Base-by-base conservation (phyloP, 2,329 filamentous ascomycete genomes). In the Penicillium oxalicum region DNA sequence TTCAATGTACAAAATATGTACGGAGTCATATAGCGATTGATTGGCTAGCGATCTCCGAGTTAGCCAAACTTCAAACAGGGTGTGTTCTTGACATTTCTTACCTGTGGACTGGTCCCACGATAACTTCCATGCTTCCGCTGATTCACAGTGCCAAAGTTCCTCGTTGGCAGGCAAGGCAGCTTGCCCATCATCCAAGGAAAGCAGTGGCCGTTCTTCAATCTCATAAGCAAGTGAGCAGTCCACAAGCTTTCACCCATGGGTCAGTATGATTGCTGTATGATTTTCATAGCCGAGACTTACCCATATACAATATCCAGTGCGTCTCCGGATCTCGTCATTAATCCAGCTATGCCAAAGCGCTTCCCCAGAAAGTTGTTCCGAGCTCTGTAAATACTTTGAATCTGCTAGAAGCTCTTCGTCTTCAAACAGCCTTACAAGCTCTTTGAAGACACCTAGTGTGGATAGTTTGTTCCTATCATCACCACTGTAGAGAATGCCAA, bases 1-100 rank as follows among this genome's bases (percentile, higher is more conserved):
- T 53, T 77, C 74, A 24, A 76, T 68, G 54, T 77, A 79, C 2
- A 77, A 54, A 3, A 67, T 66, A 43, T 77, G 69, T 9, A 76
- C 61, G 1, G 74, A 72, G 39, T 68, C 61, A 33, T 67, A 65
- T 4, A 77, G 65, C 13, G 71, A 71, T 12, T 64, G 58, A 25
- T 61, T 65, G 45, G 58, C 62, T 47, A 13, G 24, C 8, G 33
- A 40, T 27, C 39, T 55, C 37, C 51, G 54, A 1, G n/a, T 18
- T 37, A 24, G 13, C 26, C 27, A 25, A 9, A 38, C 7, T 28
- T 27, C 1, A 13, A 12, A 25, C 6, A 29, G 33, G 29, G 41
- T 13, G 27, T 27, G 13, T 18, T 18, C 18, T 18, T 4, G 39
- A 25, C 11, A 9, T 26, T 38, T 26, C n/a, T 32, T 64, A 65